These are phyloP conservation scores for Mucor indicus DNA, from an alignment of 371 early-diverging fungal genomes.

Conservation along the genomic window DNA sequence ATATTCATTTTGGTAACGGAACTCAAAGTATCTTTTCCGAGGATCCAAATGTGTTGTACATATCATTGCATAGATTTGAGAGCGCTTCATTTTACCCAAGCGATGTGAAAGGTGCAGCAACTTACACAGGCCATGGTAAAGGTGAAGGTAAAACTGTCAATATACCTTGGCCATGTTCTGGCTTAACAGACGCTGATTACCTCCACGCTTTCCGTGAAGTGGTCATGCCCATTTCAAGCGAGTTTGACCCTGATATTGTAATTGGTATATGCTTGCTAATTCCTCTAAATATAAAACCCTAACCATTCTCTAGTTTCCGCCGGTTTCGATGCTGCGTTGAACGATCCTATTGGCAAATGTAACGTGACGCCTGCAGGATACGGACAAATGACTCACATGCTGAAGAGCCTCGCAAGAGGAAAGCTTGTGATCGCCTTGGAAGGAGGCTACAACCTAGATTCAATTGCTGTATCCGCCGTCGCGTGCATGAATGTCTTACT, in stretches of 20 bases:
- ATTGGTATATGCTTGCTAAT: conserved; percentile 49
- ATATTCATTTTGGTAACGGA: conserved; percentile 95
- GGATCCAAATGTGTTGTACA: conserved; percentile 77
- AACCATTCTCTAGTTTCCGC: conserved; percentile 58
- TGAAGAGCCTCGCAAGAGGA: conserved; percentile 69
- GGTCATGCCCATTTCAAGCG: conserved; percentile 78
- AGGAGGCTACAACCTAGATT: conserved; percentile 81
- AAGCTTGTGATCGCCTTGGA: conserved; percentile 77
- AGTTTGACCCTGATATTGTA: conserved; percentile 83
- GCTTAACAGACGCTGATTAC: conserved; percentile 87
- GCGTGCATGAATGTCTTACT: conserved; percentile 76
- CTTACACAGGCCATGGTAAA: conserved; percentile 55
- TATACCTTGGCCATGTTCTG: conserved; percentile 80
- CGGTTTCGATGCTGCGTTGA: conserved; percentile 89
- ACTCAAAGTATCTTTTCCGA: conserved; percentile 79
- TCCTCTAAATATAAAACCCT: not conserved
- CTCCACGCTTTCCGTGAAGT: conserved; percentile 75
- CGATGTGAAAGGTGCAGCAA: conserved; percentile 49
- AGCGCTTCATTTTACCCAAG: conserved; percentile 77
- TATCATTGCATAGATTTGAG: conserved; percentile 86
- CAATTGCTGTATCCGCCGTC: conserved; percentile 70
- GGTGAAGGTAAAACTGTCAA: conserved; percentile 85
- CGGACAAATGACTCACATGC: conserved; percentile 82
- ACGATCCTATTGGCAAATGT: conserved; percentile 86
- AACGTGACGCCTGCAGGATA: conserved; percentile 81